Conservation (phyloP, 768 basidiomycete genomes). For the Boletales sp. region DNA sequence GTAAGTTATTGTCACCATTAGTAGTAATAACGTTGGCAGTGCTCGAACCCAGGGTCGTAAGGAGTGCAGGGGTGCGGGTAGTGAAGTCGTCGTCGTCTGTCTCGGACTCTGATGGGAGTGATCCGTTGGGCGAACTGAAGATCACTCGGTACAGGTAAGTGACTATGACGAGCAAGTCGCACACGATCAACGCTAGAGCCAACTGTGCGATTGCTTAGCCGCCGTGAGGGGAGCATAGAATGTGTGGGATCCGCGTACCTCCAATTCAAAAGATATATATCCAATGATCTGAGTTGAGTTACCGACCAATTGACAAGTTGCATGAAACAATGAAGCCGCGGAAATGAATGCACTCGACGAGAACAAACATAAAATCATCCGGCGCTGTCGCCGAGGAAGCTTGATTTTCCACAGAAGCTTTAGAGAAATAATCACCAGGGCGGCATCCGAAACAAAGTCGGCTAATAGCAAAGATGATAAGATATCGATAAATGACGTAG, state of each 20-base stretch:
- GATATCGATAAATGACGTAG: not conserved
- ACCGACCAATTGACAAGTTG: not conserved
- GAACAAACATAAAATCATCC: not conserved
- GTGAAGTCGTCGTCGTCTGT: not conserved
- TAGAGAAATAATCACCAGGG: not conserved
- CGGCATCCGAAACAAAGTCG: not conserved
- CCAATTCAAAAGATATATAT: not conserved
- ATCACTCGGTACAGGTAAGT: constrained; percentile 1
- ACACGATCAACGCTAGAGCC: not conserved
- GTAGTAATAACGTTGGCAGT: too few relatives aligned
- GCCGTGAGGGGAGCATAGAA: too few relatives aligned
- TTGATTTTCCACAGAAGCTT: not conserved
- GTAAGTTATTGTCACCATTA: too few relatives aligned
- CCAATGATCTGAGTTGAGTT: not conserved
- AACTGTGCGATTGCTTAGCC: not conserved
- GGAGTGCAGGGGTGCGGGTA: not conserved
- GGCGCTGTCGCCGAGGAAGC: not conserved
- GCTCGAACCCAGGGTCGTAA: not conserved
- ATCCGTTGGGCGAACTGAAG: not conserved
- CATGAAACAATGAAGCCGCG: not conserved
- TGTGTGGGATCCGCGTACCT: not conserved
- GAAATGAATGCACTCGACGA: not conserved
- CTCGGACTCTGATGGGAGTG: not conserved
- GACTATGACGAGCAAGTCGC: constrained; percentile 1
- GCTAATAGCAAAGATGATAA: not conserved